Percentiles rank a stretch among this genome's conserved stretches.
phyloP scores from a whole-genome alignment of 352 stramenopile species.

The Pythium plurisporium region DNA sequence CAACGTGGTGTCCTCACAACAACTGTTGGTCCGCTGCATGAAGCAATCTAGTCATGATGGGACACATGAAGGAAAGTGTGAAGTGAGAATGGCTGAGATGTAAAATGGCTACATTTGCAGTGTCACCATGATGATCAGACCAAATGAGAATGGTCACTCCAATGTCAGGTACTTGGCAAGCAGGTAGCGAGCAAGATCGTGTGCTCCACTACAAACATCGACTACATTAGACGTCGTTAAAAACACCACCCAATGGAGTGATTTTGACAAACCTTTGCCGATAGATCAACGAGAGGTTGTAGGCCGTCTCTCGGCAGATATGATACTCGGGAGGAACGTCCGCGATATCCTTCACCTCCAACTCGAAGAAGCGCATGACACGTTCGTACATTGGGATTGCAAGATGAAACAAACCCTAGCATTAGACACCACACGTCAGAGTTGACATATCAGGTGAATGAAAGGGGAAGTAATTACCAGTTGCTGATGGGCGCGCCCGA shows the following conservation, averaged over 20 bases:
- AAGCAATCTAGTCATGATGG: no score
- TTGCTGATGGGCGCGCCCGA: conserved; percentile 81
- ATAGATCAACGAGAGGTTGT: conserved; percentile 87
- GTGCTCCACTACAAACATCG: conserved; percentile 48
- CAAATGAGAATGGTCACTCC: conserved; percentile 26
- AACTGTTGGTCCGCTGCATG: background rate
- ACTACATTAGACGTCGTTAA: no score
- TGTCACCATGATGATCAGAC: background rate
- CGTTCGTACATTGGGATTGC: conserved; percentile 87
- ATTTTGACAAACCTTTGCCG: conserved; percentile 57
- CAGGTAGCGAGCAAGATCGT: conserved; percentile 72
- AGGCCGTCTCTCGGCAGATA: conserved; percentile 79
- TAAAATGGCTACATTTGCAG: conserved; percentile 20
- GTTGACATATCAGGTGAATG: no score
- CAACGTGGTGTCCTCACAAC: no score
- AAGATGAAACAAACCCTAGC: conserved; percentile 77
- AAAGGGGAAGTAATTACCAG: no score
- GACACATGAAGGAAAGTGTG: no score
- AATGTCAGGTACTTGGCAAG: conserved; percentile 80
- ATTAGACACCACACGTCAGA: background rate
- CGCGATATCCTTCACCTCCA: conserved; percentile 37
- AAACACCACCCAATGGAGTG: no score
- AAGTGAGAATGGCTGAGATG: no score
- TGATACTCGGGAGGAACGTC: conserved; percentile 62
- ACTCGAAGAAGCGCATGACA: conserved; percentile 75